These are phyloP conservation scores for Monosporascus ibericus DNA, from an alignment of 2,329 filamentous ascomycete genomes.

Conservation along the genomic window DNA sequence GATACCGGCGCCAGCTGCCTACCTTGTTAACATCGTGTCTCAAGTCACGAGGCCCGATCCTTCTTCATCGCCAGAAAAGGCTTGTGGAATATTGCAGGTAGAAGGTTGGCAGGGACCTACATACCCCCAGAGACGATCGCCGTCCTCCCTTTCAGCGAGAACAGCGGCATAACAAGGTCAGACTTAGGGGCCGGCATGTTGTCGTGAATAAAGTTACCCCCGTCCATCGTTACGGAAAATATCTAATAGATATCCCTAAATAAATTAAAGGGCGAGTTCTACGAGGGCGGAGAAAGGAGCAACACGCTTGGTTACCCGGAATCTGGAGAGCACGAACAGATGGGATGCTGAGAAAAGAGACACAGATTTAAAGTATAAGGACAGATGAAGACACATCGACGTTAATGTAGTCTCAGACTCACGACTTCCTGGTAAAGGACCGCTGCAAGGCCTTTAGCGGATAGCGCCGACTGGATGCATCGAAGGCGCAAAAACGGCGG, in stretches of 20 bases:
- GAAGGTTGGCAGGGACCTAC: constrained; percentile 37
- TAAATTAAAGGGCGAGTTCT: not conserved
- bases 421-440: not conserved
- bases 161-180: constrained; percentile 55
- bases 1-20: constrained; percentile 43
- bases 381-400: not conserved
- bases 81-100: not conserved
- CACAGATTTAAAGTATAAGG: not conserved
- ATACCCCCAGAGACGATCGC: constrained; percentile 57
- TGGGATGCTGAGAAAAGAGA: not conserved
- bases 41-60: not conserved
- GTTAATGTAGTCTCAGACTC: no score
- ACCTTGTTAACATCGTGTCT: not conserved
- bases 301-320: not conserved
- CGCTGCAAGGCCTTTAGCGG: not conserved
- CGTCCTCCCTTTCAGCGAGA: constrained; percentile 64
- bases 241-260: not conserved
- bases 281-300: not conserved
- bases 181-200: constrained; percentile 43
- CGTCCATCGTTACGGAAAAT: constrained; percentile 27
- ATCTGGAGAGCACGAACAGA: not conserved
- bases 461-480: not conserved
- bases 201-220: constrained; percentile 50
- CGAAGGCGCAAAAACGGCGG: not conserved
- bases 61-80: not conserved